Percentiles rank a stretch among this genome's conserved stretches.
Conservation (phyloP, 306 rosid species). For the Amphicarpaea edgeworthii region DNA sequence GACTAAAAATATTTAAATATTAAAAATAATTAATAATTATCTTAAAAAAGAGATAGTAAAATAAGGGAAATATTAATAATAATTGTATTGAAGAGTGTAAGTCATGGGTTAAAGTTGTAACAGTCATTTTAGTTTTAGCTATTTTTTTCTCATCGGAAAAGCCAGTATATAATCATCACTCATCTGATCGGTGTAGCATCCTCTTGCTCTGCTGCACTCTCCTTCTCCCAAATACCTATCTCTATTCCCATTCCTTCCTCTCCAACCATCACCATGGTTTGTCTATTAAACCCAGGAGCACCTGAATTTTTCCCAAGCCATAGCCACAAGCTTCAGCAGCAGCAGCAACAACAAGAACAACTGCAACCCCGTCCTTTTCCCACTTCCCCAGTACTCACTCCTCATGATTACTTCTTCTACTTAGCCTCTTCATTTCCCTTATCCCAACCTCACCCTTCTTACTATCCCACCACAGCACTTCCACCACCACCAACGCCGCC, state of each 20-base stretch:
- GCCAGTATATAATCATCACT: background rate
- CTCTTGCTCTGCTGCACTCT: too few relatives aligned
- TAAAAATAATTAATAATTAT: too few relatives aligned
- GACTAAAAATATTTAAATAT: too few relatives aligned
- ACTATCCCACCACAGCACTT: background rate
- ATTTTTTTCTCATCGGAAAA: conserved; percentile 6
- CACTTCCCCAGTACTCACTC: background rate
- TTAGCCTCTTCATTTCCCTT: background rate
- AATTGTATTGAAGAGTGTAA: too few relatives aligned
- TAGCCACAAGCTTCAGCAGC: background rate
- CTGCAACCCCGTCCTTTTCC: background rate
- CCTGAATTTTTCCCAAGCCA: background rate
- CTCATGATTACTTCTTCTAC: too few relatives aligned
- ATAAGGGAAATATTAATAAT: too few relatives aligned
- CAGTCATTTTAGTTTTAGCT: too few relatives aligned
- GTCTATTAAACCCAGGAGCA: background rate
- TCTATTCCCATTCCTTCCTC: background rate
- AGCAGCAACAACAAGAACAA: too few relatives aligned
- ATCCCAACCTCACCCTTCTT: background rate
- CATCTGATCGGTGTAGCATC: too few relatives aligned
- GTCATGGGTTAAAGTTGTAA: too few relatives aligned
- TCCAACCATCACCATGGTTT: background rate
- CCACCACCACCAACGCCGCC: background rate
- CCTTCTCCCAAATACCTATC: too few relatives aligned
- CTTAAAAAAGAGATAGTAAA: too few relatives aligned